Percentiles rank a stretch among this genome's conserved stretches.
Evolutionary conservation across 2,329 filamentous ascomycete species (phyloP).

Genomic region (Colletotrichum sublineola): DNA sequence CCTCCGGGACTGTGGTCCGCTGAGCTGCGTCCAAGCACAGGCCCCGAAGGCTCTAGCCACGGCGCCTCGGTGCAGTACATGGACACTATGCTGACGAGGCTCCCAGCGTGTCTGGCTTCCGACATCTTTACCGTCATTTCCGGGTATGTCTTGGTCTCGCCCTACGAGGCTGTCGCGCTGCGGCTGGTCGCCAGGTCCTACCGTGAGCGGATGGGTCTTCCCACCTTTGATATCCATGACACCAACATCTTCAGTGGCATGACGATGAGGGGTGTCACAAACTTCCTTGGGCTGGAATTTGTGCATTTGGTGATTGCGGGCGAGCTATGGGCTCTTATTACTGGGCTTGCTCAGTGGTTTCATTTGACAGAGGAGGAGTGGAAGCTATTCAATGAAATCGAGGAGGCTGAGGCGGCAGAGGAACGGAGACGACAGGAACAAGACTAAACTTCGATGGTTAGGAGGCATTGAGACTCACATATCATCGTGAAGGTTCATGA

Average conservation of each 20-base stretch:
- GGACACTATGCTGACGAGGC: slow-evolving; percentile 63
- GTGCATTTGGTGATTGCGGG: slow-evolving; percentile 59
- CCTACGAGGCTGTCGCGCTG: slow-evolving; percentile 62
- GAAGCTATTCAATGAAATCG: slow-evolving; percentile 49
- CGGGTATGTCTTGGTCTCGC: slow-evolving; percentile 58
- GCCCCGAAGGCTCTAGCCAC: slow-evolving; percentile 48
- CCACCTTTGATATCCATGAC: slow-evolving; percentile 55
- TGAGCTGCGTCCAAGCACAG: slow-evolving; percentile 66
- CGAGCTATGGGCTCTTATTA: slow-evolving; percentile 61
- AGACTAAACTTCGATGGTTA: background rate
- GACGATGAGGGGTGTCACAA: slow-evolving; percentile 56
- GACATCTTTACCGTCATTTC: slow-evolving; percentile 61
- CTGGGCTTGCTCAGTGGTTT: slow-evolving; percentile 54
- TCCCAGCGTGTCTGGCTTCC: slow-evolving; percentile 63
- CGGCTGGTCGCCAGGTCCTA: slow-evolving; percentile 61
- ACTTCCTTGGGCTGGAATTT: slow-evolving; percentile 62
- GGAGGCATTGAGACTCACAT: slow-evolving; percentile 1
- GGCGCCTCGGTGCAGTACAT: slow-evolving; percentile 54
- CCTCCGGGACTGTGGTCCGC: slow-evolving; percentile 70
- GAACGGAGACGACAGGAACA: slow-evolving; percentile 26
- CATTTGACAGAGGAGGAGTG: slow-evolving; percentile 61
- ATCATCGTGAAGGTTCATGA: background rate
- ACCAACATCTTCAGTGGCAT: slow-evolving; percentile 54
- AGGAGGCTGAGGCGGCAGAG: slow-evolving; percentile 45
- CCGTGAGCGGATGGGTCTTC: slow-evolving; percentile 54